These are phyloP conservation scores for Xylaria castorea DNA, from an alignment of 495 filamentous ascomycete species.

Conservation along the genomic window DNA sequence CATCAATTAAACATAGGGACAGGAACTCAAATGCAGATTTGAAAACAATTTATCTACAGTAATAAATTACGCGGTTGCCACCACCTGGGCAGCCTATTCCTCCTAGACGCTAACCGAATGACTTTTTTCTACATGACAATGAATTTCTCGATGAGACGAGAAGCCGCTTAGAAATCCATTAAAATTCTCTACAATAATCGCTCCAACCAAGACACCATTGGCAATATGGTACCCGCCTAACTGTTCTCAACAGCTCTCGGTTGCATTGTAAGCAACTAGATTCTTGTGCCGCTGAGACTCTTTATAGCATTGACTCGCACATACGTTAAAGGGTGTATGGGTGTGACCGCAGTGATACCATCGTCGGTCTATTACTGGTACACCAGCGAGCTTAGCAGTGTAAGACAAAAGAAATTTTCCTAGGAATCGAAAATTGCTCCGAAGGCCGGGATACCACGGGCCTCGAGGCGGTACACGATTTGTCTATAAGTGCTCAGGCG, in stretches of 20 bases:
- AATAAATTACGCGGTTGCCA: neutral
- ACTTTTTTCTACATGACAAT: neutral
- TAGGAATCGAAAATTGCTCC: constrained; percentile 78
- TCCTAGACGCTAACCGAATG: neutral
- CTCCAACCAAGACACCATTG: neutral
- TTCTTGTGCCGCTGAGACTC: neutral
- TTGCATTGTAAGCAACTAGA: neutral
- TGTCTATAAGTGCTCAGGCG: constrained; percentile 32
- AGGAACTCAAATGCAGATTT: neutral
- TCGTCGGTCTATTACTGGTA: neutral
- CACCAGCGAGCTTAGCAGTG: neutral
- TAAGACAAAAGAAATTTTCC: constrained; percentile 25
- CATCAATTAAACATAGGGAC: no score
- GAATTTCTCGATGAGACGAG: neutral
- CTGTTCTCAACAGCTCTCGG: neutral
- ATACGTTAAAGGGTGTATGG: no score
- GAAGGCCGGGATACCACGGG: constrained; percentile 67
- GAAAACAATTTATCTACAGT: neutral
- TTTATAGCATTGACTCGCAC: neutral
- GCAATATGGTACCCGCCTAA: neutral
- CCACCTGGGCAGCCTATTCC: neutral
- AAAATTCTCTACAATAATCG: neutral
- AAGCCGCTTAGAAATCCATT: neutral
- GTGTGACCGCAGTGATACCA: neutral
- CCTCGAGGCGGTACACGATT: constrained; percentile 70